These are phyloP conservation scores for Rubroshorea leprosula DNA, from an alignment of 345 rosid species.

Conservation along the genomic window DNA sequence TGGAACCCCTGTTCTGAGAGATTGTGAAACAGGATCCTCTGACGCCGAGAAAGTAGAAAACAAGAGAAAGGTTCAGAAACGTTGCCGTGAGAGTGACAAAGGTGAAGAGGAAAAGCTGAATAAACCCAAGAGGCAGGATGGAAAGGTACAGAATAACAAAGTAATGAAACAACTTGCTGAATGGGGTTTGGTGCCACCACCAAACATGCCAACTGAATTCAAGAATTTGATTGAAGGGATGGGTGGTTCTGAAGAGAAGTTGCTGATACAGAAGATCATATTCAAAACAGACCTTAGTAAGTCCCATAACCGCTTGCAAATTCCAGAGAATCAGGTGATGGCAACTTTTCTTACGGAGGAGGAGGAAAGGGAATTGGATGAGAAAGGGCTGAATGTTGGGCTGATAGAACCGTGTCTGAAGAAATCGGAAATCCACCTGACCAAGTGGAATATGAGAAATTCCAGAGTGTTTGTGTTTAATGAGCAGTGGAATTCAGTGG, in stretches of 20 bases:
- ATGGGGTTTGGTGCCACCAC: not conserved
- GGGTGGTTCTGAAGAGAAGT: not conserved
- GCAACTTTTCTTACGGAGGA: not conserved
- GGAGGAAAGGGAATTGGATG: not conserved
- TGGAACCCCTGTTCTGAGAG: not conserved
- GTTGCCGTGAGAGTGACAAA: not conserved
- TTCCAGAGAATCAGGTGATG: not conserved
- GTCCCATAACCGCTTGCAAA: not conserved
- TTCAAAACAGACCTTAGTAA: not conserved
- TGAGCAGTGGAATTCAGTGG: not conserved
- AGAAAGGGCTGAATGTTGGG: not conserved
- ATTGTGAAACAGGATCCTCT: not conserved
- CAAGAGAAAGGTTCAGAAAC: not conserved
- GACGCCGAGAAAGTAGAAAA: not conserved
- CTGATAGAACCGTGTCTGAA: not conserved
- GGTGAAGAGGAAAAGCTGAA: not conserved
- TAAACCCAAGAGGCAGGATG: not conserved
- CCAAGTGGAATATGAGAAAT: not conserved
- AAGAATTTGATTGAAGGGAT: not conserved
- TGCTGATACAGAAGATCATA: not conserved
- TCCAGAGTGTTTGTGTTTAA: not conserved
- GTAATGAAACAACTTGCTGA: not conserved
- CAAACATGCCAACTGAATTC: not conserved
- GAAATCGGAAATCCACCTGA: not conserved
- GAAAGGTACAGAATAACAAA: not conserved